phyloP scores from a whole-genome alignment of 1,284 basidiomycete species.

The Trametes versicolor region DNA sequence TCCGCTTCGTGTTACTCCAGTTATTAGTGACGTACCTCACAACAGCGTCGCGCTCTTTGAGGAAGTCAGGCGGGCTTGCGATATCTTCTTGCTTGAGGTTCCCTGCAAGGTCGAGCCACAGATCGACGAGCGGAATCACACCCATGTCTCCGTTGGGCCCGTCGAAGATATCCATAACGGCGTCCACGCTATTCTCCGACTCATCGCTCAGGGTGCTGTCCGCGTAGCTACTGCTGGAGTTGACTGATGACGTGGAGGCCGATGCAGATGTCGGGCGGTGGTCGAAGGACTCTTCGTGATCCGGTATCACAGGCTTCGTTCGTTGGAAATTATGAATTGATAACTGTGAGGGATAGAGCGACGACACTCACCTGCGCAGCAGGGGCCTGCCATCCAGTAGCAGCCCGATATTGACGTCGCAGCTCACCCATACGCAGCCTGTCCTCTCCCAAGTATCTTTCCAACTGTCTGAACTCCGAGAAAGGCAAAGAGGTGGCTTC shows the following conservation, averaged over 20 bases:
- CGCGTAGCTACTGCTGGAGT: not conserved
- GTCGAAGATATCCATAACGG: not conserved
- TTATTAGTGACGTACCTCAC: not conserved
- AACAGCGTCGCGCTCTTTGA: conserved; percentile 1
- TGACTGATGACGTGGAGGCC: not conserved
- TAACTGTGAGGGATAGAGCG: no score
- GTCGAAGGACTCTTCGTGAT: no score
- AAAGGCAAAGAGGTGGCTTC: not conserved
- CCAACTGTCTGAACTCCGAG: not conserved
- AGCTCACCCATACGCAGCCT: no score
- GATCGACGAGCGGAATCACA: not conserved
- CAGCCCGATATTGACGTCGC: no score
- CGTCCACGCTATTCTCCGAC: not conserved
- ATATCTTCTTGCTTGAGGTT: conserved; percentile 16
- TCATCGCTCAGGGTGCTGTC: not conserved
- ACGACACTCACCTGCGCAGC: no score
- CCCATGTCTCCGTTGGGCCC: not conserved
- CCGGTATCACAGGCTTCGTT: not conserved
- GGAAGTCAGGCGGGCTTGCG: conserved; percentile 4
- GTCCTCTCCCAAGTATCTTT: not conserved
- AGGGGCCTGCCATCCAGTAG: no score
- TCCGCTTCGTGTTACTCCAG: no score
- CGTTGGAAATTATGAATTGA: not conserved
- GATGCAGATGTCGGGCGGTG: no score
- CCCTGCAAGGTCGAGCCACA: conserved; percentile 13